Percentiles rank a stretch among this genome's conserved stretches.
Evolutionary conservation across 169 alveolate species (phyloP).

Genomic region (Amoebophrya sp.): DNA sequence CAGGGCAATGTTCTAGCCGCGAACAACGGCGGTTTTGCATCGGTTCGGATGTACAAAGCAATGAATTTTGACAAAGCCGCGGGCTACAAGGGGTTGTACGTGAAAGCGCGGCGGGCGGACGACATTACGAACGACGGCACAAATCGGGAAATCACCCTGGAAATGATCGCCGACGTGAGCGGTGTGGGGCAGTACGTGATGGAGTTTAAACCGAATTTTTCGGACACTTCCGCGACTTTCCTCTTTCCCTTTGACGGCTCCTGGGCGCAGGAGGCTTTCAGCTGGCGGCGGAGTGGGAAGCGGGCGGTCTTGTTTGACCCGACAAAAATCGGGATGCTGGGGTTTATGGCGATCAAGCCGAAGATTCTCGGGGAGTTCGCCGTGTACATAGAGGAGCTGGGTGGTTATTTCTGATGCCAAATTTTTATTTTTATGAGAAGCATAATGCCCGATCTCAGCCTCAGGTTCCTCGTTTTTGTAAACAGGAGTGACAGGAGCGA

Average conservation of each 20-base stretch:
- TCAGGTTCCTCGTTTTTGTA: no score
- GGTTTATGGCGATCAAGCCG: not conserved
- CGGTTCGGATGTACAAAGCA: not conserved
- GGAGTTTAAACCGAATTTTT: not conserved
- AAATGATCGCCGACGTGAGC: not conserved
- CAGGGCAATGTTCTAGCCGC: not conserved
- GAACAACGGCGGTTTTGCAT: not conserved
- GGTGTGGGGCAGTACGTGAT: not conserved
- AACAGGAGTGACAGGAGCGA: no score
- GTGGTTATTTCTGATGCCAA: no score
- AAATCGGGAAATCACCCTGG: not conserved
- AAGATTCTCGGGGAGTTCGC: not conserved
- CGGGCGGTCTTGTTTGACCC: not conserved
- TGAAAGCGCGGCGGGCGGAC: not conserved
- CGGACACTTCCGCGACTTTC: not conserved
- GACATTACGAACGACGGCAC: not conserved
- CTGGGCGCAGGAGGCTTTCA: not conserved
- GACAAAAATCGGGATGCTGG: not conserved
- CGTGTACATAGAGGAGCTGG: not conserved
- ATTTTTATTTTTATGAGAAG: no score
- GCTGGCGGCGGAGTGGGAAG: not conserved
- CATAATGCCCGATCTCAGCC: no score
- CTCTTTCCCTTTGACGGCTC: not conserved
- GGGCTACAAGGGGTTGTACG: not conserved
- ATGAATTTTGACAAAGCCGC: not conserved